Conservation (phyloP, 306 rosid genomes). For the Quercus robur region DNA sequence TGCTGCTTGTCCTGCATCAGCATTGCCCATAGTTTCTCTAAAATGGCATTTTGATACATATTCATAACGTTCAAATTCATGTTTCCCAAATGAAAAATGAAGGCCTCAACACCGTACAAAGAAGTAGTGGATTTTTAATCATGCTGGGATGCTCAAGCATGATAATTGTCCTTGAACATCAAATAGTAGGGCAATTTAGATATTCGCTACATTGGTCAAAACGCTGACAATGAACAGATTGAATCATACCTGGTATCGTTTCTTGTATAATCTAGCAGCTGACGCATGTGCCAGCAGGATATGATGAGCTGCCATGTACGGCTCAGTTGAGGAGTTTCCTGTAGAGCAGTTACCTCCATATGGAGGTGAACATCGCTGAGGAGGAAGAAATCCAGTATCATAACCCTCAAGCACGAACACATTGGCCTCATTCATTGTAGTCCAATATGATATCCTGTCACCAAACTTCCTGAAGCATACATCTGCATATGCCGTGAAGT, state of each 20-base stretch:
- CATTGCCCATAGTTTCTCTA: conserved; percentile 11
- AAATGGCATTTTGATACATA: neutral
- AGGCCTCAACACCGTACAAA: neutral
- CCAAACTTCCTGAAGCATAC: conserved; percentile 56
- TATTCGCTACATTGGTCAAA: neutral
- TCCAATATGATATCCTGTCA: conserved; percentile 52
- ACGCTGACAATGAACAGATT: neutral
- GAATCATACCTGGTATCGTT: conserved; percentile 30
- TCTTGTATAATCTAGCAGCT: conserved; percentile 30
- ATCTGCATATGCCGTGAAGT: conserved; percentile 39
- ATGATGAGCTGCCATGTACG: conserved; percentile 45
- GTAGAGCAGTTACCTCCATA: conserved; percentile 20
- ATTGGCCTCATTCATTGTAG: conserved; percentile 42
- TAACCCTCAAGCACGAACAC: conserved; percentile 20
- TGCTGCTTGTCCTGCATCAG: conserved; percentile 62
- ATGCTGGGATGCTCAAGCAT: neutral
- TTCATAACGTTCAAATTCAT: neutral
- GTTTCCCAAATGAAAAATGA: neutral
- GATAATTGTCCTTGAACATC: neutral
- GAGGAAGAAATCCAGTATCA: conserved; percentile 19
- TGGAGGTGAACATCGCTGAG: conserved; percentile 34
- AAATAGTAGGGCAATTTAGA: neutral
- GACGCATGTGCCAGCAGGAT: conserved; percentile 43
- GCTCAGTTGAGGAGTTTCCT: conserved; percentile 52
- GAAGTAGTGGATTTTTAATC: neutral